phyloP scores from a whole-genome alignment of 768 basidiomycete genomes.

The Termitomyces sp. region DNA sequence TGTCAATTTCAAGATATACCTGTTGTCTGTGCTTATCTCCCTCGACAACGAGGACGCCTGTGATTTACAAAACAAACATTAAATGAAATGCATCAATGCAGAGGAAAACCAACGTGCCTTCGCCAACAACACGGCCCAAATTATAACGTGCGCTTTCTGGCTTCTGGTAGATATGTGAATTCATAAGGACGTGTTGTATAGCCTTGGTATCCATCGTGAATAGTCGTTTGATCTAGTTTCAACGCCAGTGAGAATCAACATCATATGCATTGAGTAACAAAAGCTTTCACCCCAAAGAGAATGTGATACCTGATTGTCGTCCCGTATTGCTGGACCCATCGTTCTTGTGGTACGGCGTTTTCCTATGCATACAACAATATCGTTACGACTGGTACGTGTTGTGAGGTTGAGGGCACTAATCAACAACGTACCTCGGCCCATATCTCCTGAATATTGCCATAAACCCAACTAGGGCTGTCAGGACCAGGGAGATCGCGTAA shows the following conservation, averaged over 20 bases:
- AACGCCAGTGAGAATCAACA: slow-evolving; percentile 19
- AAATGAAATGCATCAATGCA: background rate
- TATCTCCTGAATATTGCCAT: slow-evolving; percentile 39
- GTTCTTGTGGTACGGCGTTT: slow-evolving; percentile 20
- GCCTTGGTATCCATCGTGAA: slow-evolving; percentile 34
- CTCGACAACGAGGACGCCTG: slow-evolving; percentile 52
- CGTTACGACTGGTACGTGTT: background rate
- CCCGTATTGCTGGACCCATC: slow-evolving; percentile 13
- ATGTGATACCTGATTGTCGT: slow-evolving; percentile 11
- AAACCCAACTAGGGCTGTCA: slow-evolving; percentile 38
- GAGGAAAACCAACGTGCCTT: slow-evolving; percentile 22
- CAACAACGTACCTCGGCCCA: background rate
- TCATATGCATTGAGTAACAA: slow-evolving; percentile 24
- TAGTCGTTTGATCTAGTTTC: background rate
- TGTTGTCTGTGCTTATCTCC: slow-evolving; percentile 47
- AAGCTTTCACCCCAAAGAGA: slow-evolving; percentile 39
- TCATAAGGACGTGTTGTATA: slow-evolving; percentile 57
- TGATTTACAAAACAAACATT: background rate
- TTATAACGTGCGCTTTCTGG: slow-evolving; percentile 33
- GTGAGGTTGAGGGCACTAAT: too few relatives aligned
- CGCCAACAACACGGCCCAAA: slow-evolving; percentile 40
- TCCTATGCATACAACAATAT: slow-evolving; percentile 20
- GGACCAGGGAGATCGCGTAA: slow-evolving; percentile 51
- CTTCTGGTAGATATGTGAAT: slow-evolving; percentile 55
- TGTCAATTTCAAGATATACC: slow-evolving; percentile 18